phyloP scores from a whole-genome alignment of 768 basidiomycete species.

The Leucocoprinus sp. region DNA sequence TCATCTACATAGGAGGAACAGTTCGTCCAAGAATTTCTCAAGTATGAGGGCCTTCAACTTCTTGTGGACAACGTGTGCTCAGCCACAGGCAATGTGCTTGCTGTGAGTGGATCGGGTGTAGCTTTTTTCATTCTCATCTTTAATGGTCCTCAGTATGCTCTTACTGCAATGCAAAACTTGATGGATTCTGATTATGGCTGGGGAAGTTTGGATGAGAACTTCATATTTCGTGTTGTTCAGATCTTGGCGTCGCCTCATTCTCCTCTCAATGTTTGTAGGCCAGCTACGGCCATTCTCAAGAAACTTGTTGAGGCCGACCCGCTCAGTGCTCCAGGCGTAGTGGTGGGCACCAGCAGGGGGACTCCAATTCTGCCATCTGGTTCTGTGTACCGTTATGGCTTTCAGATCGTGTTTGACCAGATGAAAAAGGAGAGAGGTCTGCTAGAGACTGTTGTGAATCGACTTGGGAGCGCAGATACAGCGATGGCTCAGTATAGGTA shows the following conservation, averaged over 20 bases:
- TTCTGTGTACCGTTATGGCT: slow-evolving; percentile 82
- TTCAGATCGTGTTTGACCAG: slow-evolving; percentile 72
- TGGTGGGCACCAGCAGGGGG: slow-evolving; percentile 52
- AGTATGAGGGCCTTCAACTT: slow-evolving; percentile 59
- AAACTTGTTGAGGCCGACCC: slow-evolving; percentile 86
- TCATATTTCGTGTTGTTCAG: slow-evolving; percentile 72
- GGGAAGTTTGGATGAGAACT: slow-evolving; percentile 59
- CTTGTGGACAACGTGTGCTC: slow-evolving; percentile 62
- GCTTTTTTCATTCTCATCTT: slow-evolving; percentile 7
- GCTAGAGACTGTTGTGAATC: slow-evolving; percentile 74
- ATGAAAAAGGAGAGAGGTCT: slow-evolving; percentile 67
- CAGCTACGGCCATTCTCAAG: slow-evolving; percentile 85
- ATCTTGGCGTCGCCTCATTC: slow-evolving; percentile 69
- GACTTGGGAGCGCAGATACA: slow-evolving; percentile 75
- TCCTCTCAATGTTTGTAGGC: slow-evolving; percentile 84
- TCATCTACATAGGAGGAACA: slow-evolving; percentile 56
- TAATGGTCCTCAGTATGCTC: slow-evolving; percentile 53
- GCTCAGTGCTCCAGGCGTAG: slow-evolving; percentile 49
- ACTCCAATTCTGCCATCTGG: slow-evolving; percentile 48
- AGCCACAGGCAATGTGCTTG: slow-evolving; percentile 76
- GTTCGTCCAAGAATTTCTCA: slow-evolving; percentile 74
- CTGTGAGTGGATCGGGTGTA: slow-evolving; percentile 40
- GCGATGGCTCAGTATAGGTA: slow-evolving; percentile 81
- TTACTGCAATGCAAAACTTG: slow-evolving; percentile 78
- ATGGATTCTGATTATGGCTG: slow-evolving; percentile 86